Base-by-base conservation (phyloP, 257 asterid genomes). In the Eucommia ulmoides region DNA sequence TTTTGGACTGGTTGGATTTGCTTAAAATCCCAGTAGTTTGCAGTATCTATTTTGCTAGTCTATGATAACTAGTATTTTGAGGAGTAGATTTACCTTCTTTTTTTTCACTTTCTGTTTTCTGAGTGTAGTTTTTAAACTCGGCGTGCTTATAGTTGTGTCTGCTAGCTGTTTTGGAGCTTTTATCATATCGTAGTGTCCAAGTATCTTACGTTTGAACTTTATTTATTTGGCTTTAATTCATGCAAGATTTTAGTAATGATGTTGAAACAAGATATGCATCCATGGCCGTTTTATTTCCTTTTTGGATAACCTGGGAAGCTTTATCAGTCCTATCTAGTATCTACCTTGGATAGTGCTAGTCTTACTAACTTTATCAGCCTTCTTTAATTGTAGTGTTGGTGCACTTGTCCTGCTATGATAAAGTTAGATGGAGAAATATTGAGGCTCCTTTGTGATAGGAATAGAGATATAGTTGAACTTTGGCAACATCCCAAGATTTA, bases 1-100 rank as follows among this genome's bases (percentile, higher is more conserved):
- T 49, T n/a, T 63, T 56, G 62, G 71, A 55, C 79, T 63, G 73
- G 70, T 74, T 75, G 83, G 75, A 63, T 80, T n/a, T 77, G 78
- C 79, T 64, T 65, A 65, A 65, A 49, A 50, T 65, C 50, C 51
- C 54, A 51, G 62, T 72, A 66, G 76, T 61, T 64, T 80, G 65
- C 55, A 18, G 49, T 71, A 23, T 55, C 66, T 76, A 50, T 68
- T 71, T 65, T 67, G 74, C 70, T 76, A 70, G 82, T 65, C 58
- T 50, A 54, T 62, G 74, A 81, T 69, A 73, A 81, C 72, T 76
- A 73, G 70, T 74, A 59, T 56, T 66, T 72, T 57, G 56, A 71
- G 73, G 70, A 68, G 56, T 69, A 59, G 77, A 56, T 72, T 71
- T 73, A 55, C 65, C 66, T 73, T 45, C 52, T n/a, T n/a, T n/a